Base-by-base conservation (phyloP, 1,284 basidiomycete species). In the Cryptococcus hybrid region DNA sequence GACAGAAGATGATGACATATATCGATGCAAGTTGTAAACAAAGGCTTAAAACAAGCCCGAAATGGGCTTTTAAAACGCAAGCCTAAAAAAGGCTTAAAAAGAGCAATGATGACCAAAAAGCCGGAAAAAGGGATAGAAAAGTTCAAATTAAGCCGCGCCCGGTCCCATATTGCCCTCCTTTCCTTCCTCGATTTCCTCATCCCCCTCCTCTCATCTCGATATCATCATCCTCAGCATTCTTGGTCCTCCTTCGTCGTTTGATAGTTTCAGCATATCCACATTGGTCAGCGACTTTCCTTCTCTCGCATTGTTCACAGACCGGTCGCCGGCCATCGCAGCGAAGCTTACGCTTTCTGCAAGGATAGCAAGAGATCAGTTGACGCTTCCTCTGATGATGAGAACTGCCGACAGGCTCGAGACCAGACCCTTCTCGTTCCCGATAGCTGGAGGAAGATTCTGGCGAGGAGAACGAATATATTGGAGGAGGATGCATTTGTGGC, bases 321-420 rank as follows among this genome's bases (percentile, higher is more conserved):
- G 74, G 74, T 35, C 56, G 62, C 4, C 56, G 53, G 3, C 72
- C 74, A 44, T 73, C 69, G 51, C 74, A 76, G 42, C 68, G 69
- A 47, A 73, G 57, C 55, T 74, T 74, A n/a, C 71, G 61, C 2
- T 59, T 52, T 8, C 74, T 62, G 46, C 74, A 76, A 1, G 69
- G 68, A 44, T 66, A 71, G 52, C 74, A 76, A 3, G 67, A 68
- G 24, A 74, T 73, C 13, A 60, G 60, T 51, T 73, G 71, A 3
- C 73, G 67, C 37, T 62, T 58, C 2, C 61, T 15, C 9, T 54
- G 57, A 18, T 46, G 42, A 46, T 4, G 40, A 9, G 9, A 9
- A n/a, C n/a, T n/a, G 40, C n/a, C n/a, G 40, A n/a, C 9, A 42
- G 9, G 9, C n/a, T 42, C 40, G n/a, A 42, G 40, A 42, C n/a